Percentiles rank a stretch among this genome's conserved stretches.
These are phyloP conservation scores for Bacterosira constricta DNA, from an alignment of 108 stramenopile genomes.

Conservation along the genomic window DNA sequence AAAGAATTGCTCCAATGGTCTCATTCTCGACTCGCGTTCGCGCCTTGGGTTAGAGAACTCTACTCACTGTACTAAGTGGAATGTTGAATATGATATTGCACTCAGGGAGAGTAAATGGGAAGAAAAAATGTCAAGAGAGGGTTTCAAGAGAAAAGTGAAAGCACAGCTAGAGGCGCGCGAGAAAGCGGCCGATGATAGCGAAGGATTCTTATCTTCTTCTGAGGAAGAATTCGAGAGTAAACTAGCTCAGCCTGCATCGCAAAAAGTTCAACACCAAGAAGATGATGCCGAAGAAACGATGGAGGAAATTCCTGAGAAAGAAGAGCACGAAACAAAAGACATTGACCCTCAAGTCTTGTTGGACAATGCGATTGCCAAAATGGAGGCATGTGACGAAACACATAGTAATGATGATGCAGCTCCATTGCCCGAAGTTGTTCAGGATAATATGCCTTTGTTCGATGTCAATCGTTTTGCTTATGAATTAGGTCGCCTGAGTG, in stretches of 20 bases:
- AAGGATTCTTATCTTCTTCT: slow-evolving; percentile 22
- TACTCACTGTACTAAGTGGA: slow-evolving; percentile 21
- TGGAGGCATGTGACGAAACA: background rate
- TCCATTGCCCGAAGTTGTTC: background rate
- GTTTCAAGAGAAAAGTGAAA: slow-evolving; percentile 23
- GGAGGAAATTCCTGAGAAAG: background rate
- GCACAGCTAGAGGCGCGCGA: slow-evolving; percentile 7
- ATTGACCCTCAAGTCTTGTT: slow-evolving; percentile 27
- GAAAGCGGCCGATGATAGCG: slow-evolving; percentile 6
- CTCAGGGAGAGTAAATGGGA: slow-evolving; percentile 26
- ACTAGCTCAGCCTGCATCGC: background rate
- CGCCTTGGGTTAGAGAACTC: background rate
- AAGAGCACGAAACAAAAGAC: background rate
- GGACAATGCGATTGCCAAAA: slow-evolving; percentile 16
- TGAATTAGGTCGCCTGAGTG: slow-evolving; percentile 50
- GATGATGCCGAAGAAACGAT: slow-evolving; percentile 1
- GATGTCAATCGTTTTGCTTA: slow-evolving; percentile 26
- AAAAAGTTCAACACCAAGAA: background rate
- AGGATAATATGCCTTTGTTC: background rate
- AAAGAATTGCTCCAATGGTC: slow-evolving; percentile 27
- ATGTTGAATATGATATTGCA: slow-evolving; percentile 37
- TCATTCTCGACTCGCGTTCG: slow-evolving; percentile 14
- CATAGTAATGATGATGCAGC: background rate
- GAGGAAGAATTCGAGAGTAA: slow-evolving; percentile 35
- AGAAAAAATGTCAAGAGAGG: slow-evolving; percentile 4